Base-by-base conservation (phyloP, 495 filamentous ascomycete species). In the Alectoria sarmentosa region DNA sequence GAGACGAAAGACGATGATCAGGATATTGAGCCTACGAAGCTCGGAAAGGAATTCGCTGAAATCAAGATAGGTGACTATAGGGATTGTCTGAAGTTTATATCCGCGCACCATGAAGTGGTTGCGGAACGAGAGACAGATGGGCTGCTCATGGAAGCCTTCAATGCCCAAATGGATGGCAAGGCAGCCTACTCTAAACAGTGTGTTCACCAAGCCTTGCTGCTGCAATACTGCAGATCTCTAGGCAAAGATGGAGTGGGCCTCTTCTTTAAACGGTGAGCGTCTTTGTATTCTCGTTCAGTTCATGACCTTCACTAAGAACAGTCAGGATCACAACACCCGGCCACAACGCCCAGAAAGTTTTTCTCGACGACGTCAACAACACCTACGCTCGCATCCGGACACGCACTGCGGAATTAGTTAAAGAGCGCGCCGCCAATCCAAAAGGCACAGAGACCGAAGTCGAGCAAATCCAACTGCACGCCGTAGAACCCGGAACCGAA, bases 381-480 rank as follows among this genome's bases (percentile, higher is more conserved):
- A 98, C 92, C 42, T 96, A 94, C 75, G 78, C 78, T 64, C 85
- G 86, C 32, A 96, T 98, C 76, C 86, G 85, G 67, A 83, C 79
- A 44, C 85, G 93, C 32, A 84, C 89, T 0, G 83, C 84, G n/a
- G 90, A 95, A 74, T 88, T 97, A 58, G 80, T 83, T 49, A 80
- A 88, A 65, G 78, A 85, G 73, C 84, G 84, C 2, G 84, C 86
- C 54, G 82, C 86, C 23, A 84, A 84, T 60, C 85, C 80, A 41
- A 84, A 85, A 19, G 83, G 80, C 15, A 77, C 72, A 37, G 69
- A 67, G 5, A 83, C 77, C 39, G 89, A 88, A 14, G 89, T 95
- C n/a, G 93, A 98, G 78, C 93, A 96, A 73, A 98, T 98, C 69
- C 94, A 98, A 76, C 80, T 98, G 30, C 94, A 98, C 73, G 92